Conservation (phyloP, 257 asterid species). For the Cruciata laevipes region DNA sequence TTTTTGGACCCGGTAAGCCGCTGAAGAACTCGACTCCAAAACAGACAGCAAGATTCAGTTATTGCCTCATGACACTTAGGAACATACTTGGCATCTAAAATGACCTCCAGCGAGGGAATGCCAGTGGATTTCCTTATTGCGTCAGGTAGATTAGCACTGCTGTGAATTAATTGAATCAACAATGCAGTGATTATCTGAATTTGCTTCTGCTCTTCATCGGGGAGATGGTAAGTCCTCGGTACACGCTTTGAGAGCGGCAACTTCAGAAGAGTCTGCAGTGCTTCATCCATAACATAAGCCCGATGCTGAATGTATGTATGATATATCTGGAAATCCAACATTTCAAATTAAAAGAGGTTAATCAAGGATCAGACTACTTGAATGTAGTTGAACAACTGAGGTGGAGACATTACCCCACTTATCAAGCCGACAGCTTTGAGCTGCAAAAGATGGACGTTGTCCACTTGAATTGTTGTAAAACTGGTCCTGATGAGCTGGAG, state of each 20-base stretch:
- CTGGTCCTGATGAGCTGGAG: conserved; percentile 89
- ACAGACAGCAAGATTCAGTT: conserved; percentile 91
- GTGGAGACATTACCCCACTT: conserved; percentile 71
- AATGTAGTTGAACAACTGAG: conserved; percentile 19
- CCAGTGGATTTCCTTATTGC: conserved; percentile 54
- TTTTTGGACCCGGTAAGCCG: conserved; percentile 73
- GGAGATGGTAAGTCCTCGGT: conserved; percentile 88
- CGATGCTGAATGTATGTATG: conserved; percentile 70
- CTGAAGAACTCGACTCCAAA: conserved; percentile 98
- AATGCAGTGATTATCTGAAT: conserved; percentile 89
- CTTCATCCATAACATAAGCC: conserved; percentile 89
- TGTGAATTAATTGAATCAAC: conserved; percentile 73
- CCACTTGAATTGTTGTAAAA: conserved; percentile 82
- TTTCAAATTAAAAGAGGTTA: not conserved
- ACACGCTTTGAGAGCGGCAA: conserved; percentile 82
- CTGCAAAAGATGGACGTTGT: conserved; percentile 87
- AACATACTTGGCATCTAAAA: conserved; percentile 69
- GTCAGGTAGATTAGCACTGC: conserved; percentile 90
- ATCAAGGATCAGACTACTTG: not conserved
- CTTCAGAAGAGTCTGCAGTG: conserved; percentile 78
- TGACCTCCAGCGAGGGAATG: conserved; percentile 55
- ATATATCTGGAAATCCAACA: conserved; percentile 50
- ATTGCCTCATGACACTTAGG: conserved; percentile 79
- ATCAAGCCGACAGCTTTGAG: conserved; percentile 85
- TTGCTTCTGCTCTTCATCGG: conserved; percentile 94